phyloP scores from a whole-genome alignment of 2,329 filamentous ascomycete genomes.

The Cucurbitaria berberidis region DNA sequence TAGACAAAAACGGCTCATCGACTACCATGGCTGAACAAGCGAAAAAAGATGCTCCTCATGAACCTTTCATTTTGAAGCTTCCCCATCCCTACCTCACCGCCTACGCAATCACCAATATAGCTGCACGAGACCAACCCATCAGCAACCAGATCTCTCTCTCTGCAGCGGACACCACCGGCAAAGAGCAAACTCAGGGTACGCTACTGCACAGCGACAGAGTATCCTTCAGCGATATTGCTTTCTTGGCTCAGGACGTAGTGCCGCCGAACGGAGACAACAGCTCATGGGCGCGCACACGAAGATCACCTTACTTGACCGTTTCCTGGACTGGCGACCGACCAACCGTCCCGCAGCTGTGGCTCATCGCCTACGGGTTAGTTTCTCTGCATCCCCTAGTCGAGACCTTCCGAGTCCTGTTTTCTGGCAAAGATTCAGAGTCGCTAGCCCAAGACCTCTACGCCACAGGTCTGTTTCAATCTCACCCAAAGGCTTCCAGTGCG shows the following conservation, averaged over 20 bases:
- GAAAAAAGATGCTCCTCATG: constrained; percentile 16
- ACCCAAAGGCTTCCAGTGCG: constrained; percentile 48
- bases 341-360: constrained; percentile 55
- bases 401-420: constrained; percentile 52
- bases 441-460: constrained; percentile 51
- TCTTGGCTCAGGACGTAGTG: constrained; percentile 28
- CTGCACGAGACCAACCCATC: constrained; percentile 24
- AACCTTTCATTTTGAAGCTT: constrained; percentile 41
- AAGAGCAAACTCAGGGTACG: constrained; percentile 30
- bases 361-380: constrained; percentile 55
- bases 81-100: constrained; percentile 48
- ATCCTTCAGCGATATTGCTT: constrained; percentile 39
- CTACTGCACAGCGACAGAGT: constrained; percentile 36
- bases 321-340: constrained; percentile 52
- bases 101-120: constrained; percentile 37
- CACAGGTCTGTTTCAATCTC: constrained; percentile 52
- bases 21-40: constrained; percentile 28
- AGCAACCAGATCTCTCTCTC: constrained; percentile 32
- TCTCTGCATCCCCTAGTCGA: constrained; percentile 53
- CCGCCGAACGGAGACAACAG: constrained; percentile 44
- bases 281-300: constrained; percentile 54
- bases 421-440: constrained; percentile 45
- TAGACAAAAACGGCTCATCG: constrained; percentile 3
- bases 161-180: constrained; percentile 19
- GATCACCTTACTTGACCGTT: constrained; percentile 52